A percentile compares a stretch with the other conserved stretches of the same genome.
These are phyloP conservation scores for Sambucus nigra DNA, from an alignment of 129 eudicot species.

Conservation along the genomic window DNA sequence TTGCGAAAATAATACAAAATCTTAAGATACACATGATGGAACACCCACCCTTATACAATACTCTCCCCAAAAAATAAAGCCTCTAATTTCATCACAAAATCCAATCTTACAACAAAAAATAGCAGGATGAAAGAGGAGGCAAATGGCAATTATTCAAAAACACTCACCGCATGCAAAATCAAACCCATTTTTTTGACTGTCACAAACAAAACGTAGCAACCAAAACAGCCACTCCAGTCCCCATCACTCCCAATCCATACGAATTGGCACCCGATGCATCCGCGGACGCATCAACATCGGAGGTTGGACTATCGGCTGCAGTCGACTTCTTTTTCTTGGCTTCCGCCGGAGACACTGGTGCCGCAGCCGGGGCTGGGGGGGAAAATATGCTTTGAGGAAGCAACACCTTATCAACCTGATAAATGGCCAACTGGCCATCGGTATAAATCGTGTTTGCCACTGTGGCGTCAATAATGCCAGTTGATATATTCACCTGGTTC, in stretches of 20 bases:
- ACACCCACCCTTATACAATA: too few relatives aligned
- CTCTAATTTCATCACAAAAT: too few relatives aligned
- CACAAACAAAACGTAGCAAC: slow-evolving; percentile 24
- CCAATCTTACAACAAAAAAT: too few relatives aligned
- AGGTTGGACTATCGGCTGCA: slow-evolving; percentile 16
- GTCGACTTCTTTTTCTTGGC: slow-evolving; percentile 30
- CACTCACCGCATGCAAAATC: too few relatives aligned
- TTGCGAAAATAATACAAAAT: too few relatives aligned
- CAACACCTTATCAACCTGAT: slow-evolving; percentile 82
- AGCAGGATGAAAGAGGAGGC: too few relatives aligned
- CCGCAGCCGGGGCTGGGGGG: slow-evolving; percentile 50
- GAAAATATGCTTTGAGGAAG: slow-evolving; percentile 63
- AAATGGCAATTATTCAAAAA: too few relatives aligned
- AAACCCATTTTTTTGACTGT: too few relatives aligned
- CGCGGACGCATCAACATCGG: slow-evolving; percentile 20
- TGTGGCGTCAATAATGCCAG: slow-evolving; percentile 60
- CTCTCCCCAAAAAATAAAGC: too few relatives aligned
- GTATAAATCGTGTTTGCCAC: slow-evolving; percentile 52
- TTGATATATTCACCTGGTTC: slow-evolving; percentile 68
- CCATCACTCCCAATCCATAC: slow-evolving; percentile 29
- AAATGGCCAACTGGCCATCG: slow-evolving; percentile 64
- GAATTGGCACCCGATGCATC: slow-evolving; percentile 28
- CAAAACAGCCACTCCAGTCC: slow-evolving; percentile 15
- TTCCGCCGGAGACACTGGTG: slow-evolving; percentile 33
- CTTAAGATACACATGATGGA: too few relatives aligned